Evolutionary conservation across 2,329 filamentous ascomycete genomes (phyloP).

Genomic region (Colletotrichum orbiculare): DNA sequence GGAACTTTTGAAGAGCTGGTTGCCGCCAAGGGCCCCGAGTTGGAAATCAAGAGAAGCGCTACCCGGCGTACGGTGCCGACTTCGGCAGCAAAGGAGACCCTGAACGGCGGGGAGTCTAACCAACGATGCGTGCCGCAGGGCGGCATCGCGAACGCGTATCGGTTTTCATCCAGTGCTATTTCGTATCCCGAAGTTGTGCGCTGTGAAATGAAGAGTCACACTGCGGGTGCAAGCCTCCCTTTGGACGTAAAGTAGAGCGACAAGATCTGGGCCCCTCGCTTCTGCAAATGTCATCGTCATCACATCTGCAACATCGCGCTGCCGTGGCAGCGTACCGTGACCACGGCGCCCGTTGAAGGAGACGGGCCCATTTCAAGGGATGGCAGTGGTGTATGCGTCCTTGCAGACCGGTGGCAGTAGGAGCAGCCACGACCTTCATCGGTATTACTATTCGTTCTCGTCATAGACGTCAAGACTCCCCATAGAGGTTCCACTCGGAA

Average conservation of each 20-base stretch:
- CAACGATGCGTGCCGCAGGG: conserved; percentile 9
- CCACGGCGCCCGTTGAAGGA: conserved; percentile 9
- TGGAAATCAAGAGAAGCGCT: neutral
- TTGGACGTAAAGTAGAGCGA: conserved; percentile 18
- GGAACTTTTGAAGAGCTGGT: neutral
- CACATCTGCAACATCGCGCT: conserved; percentile 22
- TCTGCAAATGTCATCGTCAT: conserved; percentile 31
- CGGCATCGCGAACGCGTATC: neutral
- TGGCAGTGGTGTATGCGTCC: too few species aligned
- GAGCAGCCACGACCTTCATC: neutral
- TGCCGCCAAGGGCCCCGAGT: conserved; percentile 3
- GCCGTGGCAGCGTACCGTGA: conserved; percentile 3
- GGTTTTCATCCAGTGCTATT: conserved; percentile 1
- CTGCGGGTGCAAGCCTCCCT: conserved; percentile 11
- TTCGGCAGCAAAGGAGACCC: neutral
- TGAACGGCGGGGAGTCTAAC: neutral
- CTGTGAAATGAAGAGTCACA: conserved; percentile 14
- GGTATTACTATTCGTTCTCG: conserved; percentile 11
- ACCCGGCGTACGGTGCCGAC: too few species aligned
- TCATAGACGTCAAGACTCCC: conserved; percentile 23
- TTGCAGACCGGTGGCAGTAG: neutral
- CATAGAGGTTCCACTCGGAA: neutral
- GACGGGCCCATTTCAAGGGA: too few species aligned
- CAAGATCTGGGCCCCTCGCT: conserved; percentile 10
- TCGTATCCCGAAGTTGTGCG: conserved; percentile 10